A percentile compares a stretch with the other conserved stretches of the same genome.
Conservation (phyloP, 1,284 basidiomycete species). For the Leccinum griseonigrum region DNA sequence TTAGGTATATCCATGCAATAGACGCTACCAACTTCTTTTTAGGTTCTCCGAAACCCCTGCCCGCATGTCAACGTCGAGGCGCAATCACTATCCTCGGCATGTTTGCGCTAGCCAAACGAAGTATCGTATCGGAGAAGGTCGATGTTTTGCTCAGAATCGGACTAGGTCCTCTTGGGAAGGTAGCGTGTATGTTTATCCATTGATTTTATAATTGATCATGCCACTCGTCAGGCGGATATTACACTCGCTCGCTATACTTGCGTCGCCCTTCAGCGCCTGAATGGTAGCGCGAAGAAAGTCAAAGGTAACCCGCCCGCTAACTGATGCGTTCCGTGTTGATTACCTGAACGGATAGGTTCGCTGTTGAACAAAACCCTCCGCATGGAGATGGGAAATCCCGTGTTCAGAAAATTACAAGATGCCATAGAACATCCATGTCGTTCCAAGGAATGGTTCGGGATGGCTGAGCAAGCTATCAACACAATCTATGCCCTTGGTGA, state of each 20-base stretch:
- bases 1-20: not conserved
- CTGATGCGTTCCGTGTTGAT: not conserved
- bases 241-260: slow-evolving; percentile 94
- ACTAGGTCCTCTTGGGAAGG: slow-evolving; percentile 84
- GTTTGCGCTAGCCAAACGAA: slow-evolving; percentile 85
- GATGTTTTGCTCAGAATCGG: slow-evolving; percentile 87
- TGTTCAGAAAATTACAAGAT: slow-evolving; percentile 84
- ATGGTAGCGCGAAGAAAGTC: slow-evolving; percentile 95
- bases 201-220: not conserved
- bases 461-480: slow-evolving; percentile 97
- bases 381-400: slow-evolving; percentile 83
- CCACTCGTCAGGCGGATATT: slow-evolving; percentile 65
- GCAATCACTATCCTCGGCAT: slow-evolving; percentile 96
- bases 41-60: slow-evolving; percentile 76
- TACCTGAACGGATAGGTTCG: slow-evolving; percentile 53
- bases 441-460: slow-evolving; percentile 92
- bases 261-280: slow-evolving; percentile 87
- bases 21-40: not conserved
- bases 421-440: slow-evolving; percentile 75
- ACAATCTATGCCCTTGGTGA: slow-evolving; percentile 94
- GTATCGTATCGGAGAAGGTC: slow-evolving; percentile 85
- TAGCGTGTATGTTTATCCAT: slow-evolving; percentile 28
- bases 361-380: slow-evolving; percentile 86
- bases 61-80: slow-evolving; percentile 83
- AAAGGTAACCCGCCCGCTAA: slow-evolving; percentile 60